Evolutionary conservation across 192 early-diverging fungal genomes (phyloP).

Genomic region (Irineochytrium annulatum): DNA sequence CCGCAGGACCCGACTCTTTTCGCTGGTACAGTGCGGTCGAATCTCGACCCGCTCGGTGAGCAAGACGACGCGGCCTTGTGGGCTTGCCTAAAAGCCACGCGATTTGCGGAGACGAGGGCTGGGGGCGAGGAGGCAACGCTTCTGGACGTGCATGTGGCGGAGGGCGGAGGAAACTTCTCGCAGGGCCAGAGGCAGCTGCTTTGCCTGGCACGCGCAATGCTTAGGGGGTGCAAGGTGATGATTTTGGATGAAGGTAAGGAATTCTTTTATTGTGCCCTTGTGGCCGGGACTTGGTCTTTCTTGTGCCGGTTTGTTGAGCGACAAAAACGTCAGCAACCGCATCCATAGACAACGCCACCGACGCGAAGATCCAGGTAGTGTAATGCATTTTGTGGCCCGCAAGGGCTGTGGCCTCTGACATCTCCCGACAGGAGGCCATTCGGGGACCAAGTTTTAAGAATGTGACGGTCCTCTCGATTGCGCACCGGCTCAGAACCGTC

Average conservation of each 20-base stretch:
- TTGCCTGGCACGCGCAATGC: slow-evolving; percentile 28
- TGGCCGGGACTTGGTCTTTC: not conserved
- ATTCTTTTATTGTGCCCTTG: slow-evolving; percentile 5
- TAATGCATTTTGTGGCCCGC: too few relatives aligned
- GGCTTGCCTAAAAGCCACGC: slow-evolving; percentile 71
- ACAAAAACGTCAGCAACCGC: slow-evolving; percentile 42
- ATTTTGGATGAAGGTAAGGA: slow-evolving; percentile 73
- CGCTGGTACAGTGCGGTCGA: slow-evolving; percentile 64
- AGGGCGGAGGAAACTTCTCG: slow-evolving; percentile 76
- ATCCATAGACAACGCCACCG: slow-evolving; percentile 48
- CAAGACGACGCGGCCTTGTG: slow-evolving; percentile 68
- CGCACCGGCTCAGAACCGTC: slow-evolving; percentile 68
- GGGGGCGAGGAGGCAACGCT: not conserved
- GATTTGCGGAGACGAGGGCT: slow-evolving; percentile 52
- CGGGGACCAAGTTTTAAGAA: slow-evolving; percentile 43
- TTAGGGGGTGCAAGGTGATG: slow-evolving; percentile 43
- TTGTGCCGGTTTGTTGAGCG: slow-evolving; percentile 10
- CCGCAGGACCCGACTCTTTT: slow-evolving; percentile 64
- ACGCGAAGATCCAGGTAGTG: slow-evolving; percentile 67
- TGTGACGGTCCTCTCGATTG: slow-evolving; percentile 68
- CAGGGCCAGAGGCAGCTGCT: slow-evolving; percentile 21
- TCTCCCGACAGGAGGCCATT: slow-evolving; percentile 79
- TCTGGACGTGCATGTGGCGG: slow-evolving; percentile 64
- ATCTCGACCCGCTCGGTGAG: slow-evolving; percentile 75
- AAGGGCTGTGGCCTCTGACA: too few relatives aligned